phyloP scores from a whole-genome alignment of 352 stramenopile species.

The Phytophthora cactorum region DNA sequence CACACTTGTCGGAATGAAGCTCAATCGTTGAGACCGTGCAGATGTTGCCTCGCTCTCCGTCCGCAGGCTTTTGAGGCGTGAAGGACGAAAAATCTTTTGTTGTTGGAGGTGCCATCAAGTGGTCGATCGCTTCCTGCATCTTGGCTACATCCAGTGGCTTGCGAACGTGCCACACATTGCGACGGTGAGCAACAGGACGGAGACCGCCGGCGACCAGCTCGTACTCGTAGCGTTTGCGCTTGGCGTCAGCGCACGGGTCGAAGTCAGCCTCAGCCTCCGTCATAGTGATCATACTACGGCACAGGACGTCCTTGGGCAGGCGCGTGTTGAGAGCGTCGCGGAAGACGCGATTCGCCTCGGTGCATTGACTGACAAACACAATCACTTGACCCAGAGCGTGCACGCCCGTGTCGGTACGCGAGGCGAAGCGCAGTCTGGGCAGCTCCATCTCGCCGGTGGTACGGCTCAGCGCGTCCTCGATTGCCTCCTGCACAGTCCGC shows the following conservation, averaged over 20 bases:
- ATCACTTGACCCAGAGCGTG: conserved; percentile 92
- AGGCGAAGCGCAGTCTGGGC: conserved; percentile 82
- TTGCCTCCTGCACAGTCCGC: conserved; percentile 72
- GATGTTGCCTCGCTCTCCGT: conserved; percentile 52
- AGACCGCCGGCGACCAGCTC: conserved; percentile 52
- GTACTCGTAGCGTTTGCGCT: conserved; percentile 76
- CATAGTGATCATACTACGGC: conserved; percentile 38
- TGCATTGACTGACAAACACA: conserved; percentile 86
- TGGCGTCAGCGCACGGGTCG: conserved; percentile 59
- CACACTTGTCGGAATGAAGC: conserved; percentile 30
- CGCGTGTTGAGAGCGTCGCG: conserved; percentile 79
- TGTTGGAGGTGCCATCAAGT: conserved; percentile 35
- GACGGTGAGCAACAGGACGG: conserved; percentile 54
- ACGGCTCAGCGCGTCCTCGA: conserved; percentile 74
- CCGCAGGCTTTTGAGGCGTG: conserved; percentile 55
- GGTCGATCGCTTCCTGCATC: conserved; percentile 52
- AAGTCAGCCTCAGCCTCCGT: conserved; percentile 36
- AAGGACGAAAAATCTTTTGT: conserved; percentile 78
- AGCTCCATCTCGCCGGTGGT: conserved; percentile 71
- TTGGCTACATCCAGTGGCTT: conserved; percentile 58
- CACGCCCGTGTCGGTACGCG: conserved; percentile 93
- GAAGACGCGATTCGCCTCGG: conserved; percentile 47
- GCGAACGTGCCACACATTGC: conserved; percentile 65
- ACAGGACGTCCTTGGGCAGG: conserved; percentile 66
- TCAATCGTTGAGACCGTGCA: conserved; percentile 55